Conservation (phyloP, 441 rosid genomes). For the Adansonia rubrostipa region DNA sequence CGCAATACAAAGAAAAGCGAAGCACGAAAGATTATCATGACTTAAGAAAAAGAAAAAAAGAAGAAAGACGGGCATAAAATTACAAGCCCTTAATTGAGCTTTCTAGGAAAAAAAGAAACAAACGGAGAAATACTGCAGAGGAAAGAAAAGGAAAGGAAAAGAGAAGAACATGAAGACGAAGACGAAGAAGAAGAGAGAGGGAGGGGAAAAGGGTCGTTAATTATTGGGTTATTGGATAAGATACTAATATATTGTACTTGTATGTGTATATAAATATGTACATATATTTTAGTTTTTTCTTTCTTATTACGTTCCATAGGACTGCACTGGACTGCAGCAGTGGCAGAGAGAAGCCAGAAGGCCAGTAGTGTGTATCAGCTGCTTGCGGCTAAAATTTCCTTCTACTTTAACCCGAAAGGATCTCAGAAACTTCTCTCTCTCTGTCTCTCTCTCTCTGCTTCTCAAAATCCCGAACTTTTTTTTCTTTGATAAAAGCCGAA, state of each 20-base stretch:
- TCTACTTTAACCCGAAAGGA: neutral
- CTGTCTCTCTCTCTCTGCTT: constrained; percentile 23
- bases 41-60: no score
- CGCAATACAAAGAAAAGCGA: no score
- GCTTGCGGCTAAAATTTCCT: neutral
- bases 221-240: constrained; percentile 18
- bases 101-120: constrained; percentile 27
- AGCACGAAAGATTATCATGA: constrained; percentile 34
- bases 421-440: no score
- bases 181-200: constrained; percentile 3
- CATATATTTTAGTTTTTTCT: neutral
- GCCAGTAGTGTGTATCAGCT: neutral
- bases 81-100: constrained; percentile 6
- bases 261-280: neutral
- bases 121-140: neutral
- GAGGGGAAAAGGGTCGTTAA: constrained; percentile 16
- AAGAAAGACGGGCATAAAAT: no score
- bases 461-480: constrained; percentile 22
- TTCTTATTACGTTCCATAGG: neutral
- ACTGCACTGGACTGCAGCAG: neutral
- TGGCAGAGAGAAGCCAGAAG: neutral
- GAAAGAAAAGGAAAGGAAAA: neutral
- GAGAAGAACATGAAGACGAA: constrained; percentile 19
- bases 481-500: constrained; percentile 39
- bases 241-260: neutral